Evolutionary conservation across 306 rosid genomes (phyloP).

Genomic region (Alnus glutinosa): DNA sequence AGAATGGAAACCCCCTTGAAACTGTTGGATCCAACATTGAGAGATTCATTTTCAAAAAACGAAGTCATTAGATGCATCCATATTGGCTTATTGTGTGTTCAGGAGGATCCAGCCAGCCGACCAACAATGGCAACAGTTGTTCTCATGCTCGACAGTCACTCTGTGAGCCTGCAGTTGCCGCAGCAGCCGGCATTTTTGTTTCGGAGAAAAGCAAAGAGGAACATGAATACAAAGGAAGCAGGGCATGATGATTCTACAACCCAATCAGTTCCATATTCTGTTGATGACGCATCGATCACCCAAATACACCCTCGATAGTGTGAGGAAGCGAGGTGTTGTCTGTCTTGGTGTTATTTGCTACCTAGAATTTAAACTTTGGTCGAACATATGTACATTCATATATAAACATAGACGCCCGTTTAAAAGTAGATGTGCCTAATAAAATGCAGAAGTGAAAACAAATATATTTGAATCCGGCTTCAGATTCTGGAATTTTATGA

Average conservation of each 20-base stretch:
- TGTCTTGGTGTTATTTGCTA: too few relatives aligned
- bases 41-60: background rate
- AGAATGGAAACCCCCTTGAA: constrained; percentile 27
- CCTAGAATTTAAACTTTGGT: too few relatives aligned
- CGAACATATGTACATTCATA: too few relatives aligned
- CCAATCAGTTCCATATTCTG: background rate
- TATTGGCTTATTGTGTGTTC: constrained; percentile 35
- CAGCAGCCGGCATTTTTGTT: constrained; percentile 4
- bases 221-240: background rate
- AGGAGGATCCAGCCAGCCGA: constrained; percentile 26
- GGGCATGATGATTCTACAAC: background rate
- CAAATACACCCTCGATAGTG: too few relatives aligned
- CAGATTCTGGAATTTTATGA: too few relatives aligned
- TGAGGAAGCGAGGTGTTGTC: too few relatives aligned
- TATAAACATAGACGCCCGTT: too few relatives aligned
- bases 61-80: constrained; percentile 29
- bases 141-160: constrained; percentile 30
- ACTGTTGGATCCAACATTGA: constrained; percentile 22
- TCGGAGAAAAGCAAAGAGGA: background rate
- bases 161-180: constrained; percentile 13
- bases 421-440: too few relatives aligned
- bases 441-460: too few relatives aligned
- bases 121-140: too few relatives aligned
- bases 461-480: too few relatives aligned
- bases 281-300: too few relatives aligned